Evolutionary conservation across 2,329 filamentous ascomycete species (phyloP), one percentile per base, ranked within the genome.

Genomic region (Cladophialophora yegresii): DNA sequence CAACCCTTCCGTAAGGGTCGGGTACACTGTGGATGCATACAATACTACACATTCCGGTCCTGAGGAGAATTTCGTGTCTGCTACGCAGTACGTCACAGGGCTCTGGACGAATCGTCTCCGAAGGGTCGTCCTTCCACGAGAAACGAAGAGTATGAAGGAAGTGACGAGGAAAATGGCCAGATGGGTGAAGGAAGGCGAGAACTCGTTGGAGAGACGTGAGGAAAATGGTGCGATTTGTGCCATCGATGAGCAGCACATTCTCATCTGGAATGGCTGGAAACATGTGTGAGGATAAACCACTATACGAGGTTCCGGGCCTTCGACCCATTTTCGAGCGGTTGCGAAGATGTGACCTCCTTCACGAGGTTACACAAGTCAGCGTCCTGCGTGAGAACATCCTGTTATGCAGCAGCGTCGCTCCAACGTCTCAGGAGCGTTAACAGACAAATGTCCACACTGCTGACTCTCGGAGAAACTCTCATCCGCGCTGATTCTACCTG

Each of bases 221-320:
- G 83, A 85, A 72, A 74, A 75, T 3, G 84, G 84, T 7, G 73
- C 75, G 54, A 79, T 81, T 64, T 87, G 85, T 69, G 71, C 87
- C 70, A 82, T 87, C 54, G 83, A 86, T 70, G 85, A 87, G 76
- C 86, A 85, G 81, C 85, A 87, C 71, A 82, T 87, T 23, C 73
- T 87, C 62, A 80, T 78, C 45, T 76, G 79, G 65, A 85, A 83
- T 71, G 85, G 85, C 2, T 87, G 85, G 85, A 81, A 81, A 62
- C 85, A 87, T 78, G 78, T 84, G 64, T 85, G 68, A 77, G 40
- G 33, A 45, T 9, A 28, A 4, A 12, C 20, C 47, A 26, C 20
- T 4, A 2, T 12, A 26, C 13, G 20, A 26, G 1, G 22, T 26
- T n/a, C 20, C 23, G 16, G 23, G 22, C 10, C 47, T 16, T 26